phyloP scores from a whole-genome alignment of 2,329 filamentous ascomycete genomes.

The Fusarium sp. region DNA sequence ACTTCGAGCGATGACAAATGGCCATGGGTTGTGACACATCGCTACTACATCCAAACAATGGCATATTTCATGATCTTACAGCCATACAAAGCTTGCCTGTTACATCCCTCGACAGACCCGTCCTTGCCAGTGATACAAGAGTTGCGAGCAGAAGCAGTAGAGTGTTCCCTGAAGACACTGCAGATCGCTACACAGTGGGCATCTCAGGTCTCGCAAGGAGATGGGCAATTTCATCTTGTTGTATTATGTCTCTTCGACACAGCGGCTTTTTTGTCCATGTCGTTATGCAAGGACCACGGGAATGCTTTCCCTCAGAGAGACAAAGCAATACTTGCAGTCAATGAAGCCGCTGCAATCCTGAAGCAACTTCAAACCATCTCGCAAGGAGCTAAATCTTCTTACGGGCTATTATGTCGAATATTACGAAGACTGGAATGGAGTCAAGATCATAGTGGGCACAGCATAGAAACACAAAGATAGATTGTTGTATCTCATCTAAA shows the following conservation, averaged over 20 bases:
- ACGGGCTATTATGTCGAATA: neutral
- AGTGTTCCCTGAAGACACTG: neutral
- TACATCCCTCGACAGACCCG: neutral
- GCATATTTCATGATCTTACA: slow-evolving; percentile 10
- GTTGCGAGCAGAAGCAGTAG: neutral
- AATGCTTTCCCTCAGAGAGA: neutral
- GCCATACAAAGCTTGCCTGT: slow-evolving; percentile 6
- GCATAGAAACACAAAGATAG: neutral
- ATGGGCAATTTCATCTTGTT: slow-evolving; percentile 10
- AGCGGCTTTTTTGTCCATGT: slow-evolving; percentile 2
- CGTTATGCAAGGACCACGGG: neutral
- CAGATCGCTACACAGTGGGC: slow-evolving; percentile 2
- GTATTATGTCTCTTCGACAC: slow-evolving; percentile 5
- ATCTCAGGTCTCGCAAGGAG: neutral
- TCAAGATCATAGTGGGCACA: neutral
- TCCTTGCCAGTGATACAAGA: neutral
- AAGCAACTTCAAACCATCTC: neutral
- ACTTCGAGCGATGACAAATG: neutral
- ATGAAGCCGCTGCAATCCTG: neutral
- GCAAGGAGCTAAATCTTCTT: slow-evolving; percentile 3
- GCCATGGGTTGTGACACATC: slow-evolving; percentile 14
- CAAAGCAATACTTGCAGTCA: neutral
- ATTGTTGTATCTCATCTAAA: neutral
- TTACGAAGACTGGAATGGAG: neutral
- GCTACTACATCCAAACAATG: slow-evolving; percentile 19